Evolutionary conservation across 768 basidiomycete species (phyloP).

Genomic region (Dioszegia aurantiaca): DNA sequence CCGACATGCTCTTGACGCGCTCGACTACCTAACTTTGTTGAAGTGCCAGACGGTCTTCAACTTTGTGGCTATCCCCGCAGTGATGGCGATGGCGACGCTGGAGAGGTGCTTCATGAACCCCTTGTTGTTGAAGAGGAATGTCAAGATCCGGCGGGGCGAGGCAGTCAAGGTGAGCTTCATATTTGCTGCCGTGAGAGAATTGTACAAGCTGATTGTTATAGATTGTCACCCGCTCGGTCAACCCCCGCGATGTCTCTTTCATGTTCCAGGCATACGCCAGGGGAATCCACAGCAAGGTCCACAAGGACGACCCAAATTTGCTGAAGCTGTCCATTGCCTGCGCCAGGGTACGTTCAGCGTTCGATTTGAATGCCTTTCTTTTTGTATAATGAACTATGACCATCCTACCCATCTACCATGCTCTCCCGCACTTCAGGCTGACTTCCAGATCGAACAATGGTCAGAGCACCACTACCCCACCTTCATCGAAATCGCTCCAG

Average conservation of each 20-base stretch:
- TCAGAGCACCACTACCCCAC: constrained; percentile 89
- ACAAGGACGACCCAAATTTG: constrained; percentile 80
- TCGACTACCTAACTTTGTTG: constrained; percentile 84
- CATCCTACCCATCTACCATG: too few relatives aligned
- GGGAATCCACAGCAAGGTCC: constrained; percentile 74
- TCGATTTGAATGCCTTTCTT: too few relatives aligned
- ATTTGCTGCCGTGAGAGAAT: background rate
- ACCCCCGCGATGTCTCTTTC: constrained; percentile 83
- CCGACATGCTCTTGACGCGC: constrained; percentile 73
- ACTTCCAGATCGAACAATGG: constrained; percentile 80
- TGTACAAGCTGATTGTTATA: background rate
- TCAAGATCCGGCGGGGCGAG: constrained; percentile 91
- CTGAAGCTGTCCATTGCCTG: constrained; percentile 77
- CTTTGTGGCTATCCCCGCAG: constrained; percentile 89
- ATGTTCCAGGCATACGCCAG: constrained; percentile 81
- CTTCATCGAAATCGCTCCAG: constrained; percentile 60
- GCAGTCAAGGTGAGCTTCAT: constrained; percentile 69
- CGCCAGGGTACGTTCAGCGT: constrained; percentile 68
- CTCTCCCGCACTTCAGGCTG: background rate
- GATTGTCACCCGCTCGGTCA: constrained; percentile 74
- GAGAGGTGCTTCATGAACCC: constrained; percentile 91
- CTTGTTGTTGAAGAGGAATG: constrained; percentile 75
- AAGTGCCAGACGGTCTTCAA: constrained; percentile 91
- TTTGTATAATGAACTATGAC: too few relatives aligned
- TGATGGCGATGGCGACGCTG: constrained; percentile 94